Evolutionary conservation across 2,329 filamentous ascomycete species (phyloP).

Genomic region (Cladophialophora exuberans): DNA sequence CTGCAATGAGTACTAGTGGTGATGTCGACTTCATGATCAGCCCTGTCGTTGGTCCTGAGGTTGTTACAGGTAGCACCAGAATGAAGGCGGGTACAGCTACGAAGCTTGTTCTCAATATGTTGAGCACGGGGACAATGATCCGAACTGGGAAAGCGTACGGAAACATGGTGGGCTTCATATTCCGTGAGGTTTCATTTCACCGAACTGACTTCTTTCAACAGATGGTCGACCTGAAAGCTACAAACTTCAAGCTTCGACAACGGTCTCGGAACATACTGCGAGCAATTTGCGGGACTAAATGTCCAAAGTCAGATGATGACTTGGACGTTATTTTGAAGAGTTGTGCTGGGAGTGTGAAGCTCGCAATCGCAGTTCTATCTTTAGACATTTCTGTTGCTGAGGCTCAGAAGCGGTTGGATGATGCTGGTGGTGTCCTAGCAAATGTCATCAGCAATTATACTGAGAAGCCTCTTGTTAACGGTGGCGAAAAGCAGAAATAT

Average conservation of each 20-base stretch:
- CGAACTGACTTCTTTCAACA: conserved; percentile 14
- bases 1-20: conserved; percentile 36
- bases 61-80: conserved; percentile 51
- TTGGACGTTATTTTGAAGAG: conserved; percentile 37
- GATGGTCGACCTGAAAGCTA: conserved; percentile 45
- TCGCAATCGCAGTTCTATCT: conserved; percentile 38
- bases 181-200: background rate
- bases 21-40: conserved; percentile 41
- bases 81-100: conserved; percentile 52
- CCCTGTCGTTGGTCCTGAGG: conserved; percentile 48
- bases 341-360: conserved; percentile 41
- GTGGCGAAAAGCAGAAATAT: conserved; percentile 18
- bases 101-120: conserved; percentile 50
- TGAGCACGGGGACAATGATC: conserved; percentile 50
- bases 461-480: background rate
- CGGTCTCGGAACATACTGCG: conserved; percentile 42
- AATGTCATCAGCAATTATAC: conserved; percentile 26
- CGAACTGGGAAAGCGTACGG: conserved; percentile 47
- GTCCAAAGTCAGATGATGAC: conserved; percentile 31
- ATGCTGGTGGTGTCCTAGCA: conserved; percentile 34
- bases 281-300: conserved; percentile 31
- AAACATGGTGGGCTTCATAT: conserved; percentile 42
- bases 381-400: conserved; percentile 34
- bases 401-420: conserved; percentile 32
- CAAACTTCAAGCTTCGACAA: conserved; percentile 44